These are phyloP conservation scores for Sherardia arvensis DNA, from an alignment of 257 asterid species.

Conservation along the genomic window DNA sequence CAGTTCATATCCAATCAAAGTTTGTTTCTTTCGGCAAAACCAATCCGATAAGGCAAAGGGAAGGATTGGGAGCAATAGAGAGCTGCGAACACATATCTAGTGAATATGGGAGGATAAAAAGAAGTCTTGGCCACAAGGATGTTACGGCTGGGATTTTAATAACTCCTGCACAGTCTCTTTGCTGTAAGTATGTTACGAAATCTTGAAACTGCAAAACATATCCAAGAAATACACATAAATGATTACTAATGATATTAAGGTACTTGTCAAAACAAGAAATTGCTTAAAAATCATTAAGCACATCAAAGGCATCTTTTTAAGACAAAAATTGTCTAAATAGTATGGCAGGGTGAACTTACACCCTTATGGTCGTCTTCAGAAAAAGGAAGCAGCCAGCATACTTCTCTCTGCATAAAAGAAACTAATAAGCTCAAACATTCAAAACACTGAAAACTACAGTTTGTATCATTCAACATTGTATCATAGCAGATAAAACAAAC, in stretches of 20 bases:
- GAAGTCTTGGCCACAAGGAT: conserved; percentile 76
- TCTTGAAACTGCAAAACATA: conserved; percentile 65
- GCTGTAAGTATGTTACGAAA: conserved; percentile 71
- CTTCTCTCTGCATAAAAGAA: conserved; percentile 47
- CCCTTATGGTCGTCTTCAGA: conserved; percentile 75
- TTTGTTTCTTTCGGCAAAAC: conserved; percentile 77
- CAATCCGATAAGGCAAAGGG: conserved; percentile 64
- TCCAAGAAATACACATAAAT: neutral
- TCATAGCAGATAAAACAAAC: conserved; percentile 7
- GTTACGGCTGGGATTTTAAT: conserved; percentile 70
- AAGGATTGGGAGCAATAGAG: conserved; percentile 69
- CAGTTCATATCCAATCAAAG: conserved; percentile 39
- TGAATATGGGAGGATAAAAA: conserved; percentile 77
- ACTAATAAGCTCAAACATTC: neutral
- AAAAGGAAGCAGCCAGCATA: conserved; percentile 89
- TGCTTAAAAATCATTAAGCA: neutral
- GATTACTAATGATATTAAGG: neutral
- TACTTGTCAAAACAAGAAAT: neutral
- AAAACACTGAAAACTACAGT: too few species aligned
- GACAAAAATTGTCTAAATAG: conserved; percentile 2
- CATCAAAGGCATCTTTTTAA: neutral
- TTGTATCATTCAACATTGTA: neutral
- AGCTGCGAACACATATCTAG: conserved; percentile 58
- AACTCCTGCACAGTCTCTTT: conserved; percentile 95
- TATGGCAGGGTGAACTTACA: conserved; percentile 47